Evolutionary conservation across 768 basidiomycete species (phyloP).

Genomic region (Tricholoma furcatifolium): DNA sequence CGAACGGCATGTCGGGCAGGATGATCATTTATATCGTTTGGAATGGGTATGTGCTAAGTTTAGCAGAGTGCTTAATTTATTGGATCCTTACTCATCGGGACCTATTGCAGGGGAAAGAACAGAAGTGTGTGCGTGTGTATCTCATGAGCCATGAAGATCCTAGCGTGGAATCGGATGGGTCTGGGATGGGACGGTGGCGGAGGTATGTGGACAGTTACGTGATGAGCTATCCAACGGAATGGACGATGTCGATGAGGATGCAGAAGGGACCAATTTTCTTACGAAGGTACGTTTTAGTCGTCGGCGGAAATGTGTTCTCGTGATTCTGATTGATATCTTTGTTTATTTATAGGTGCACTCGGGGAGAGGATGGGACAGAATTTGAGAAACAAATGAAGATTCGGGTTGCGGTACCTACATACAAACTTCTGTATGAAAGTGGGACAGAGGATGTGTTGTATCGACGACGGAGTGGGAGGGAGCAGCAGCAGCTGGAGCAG

Average conservation of each 20-base stretch:
- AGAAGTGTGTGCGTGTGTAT: constrained; percentile 57
- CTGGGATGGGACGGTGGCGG: constrained; percentile 58
- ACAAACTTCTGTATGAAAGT: constrained; percentile 68
- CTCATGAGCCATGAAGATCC: constrained; percentile 63
- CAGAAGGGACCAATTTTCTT: constrained; percentile 48
- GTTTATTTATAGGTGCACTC: constrained; percentile 54
- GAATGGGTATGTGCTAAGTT: constrained; percentile 65
- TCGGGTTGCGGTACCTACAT: constrained; percentile 56
- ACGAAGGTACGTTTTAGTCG: constrained; percentile 44
- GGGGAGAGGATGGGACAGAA: constrained; percentile 41
- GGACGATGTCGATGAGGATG: constrained; percentile 46
- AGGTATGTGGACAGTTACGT: constrained; percentile 76
- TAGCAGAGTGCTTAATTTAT: constrained; percentile 12
- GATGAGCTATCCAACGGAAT: constrained; percentile 69
- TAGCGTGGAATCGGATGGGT: constrained; percentile 56
- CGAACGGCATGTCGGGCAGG: constrained; percentile 69
- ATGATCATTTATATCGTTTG: constrained; percentile 75
- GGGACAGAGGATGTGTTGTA: constrained; percentile 59
- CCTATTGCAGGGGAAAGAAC: constrained; percentile 48
- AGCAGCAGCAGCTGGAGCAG: constrained; percentile 28
- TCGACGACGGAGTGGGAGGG: constrained; percentile 35
- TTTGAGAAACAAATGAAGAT: constrained; percentile 43
- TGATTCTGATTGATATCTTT: constrained; percentile 25
- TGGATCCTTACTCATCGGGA: constrained; percentile 8
- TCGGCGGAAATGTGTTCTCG: constrained; percentile 17